phyloP scores from a whole-genome alignment of 2,329 filamentous ascomycete genomes.

The Keithomyces neogunnii region DNA sequence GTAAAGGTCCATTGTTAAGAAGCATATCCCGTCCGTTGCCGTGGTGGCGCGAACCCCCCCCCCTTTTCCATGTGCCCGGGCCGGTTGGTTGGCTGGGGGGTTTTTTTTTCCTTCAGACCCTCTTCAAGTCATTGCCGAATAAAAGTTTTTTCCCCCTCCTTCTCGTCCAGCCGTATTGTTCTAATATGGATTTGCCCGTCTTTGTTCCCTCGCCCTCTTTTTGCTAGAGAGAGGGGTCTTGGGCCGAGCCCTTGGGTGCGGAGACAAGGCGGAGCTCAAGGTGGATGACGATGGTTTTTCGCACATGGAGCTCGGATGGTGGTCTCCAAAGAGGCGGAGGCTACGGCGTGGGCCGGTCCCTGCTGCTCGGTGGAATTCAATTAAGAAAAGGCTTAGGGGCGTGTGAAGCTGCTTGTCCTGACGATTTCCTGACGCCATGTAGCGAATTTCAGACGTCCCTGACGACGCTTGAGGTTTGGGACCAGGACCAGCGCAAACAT shows the following conservation, averaged over 20 bases:
- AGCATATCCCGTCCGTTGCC: not conserved
- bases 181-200: not conserved
- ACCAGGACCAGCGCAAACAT: too few relatives aligned
- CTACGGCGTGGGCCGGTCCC: not conserved
- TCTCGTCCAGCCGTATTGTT: not conserved
- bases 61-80: not conserved
- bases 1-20: not conserved
- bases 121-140: not conserved
- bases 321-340: not conserved
- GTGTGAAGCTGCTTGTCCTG: too few relatives aligned
- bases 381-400: not conserved
- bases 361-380: not conserved
- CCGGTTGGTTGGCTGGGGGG: not conserved
- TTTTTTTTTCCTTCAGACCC: not conserved
- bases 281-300: conserved; percentile 4
- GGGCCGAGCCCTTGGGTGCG: not conserved
- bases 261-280: conserved; percentile 6
- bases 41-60: not conserved
- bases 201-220: not conserved
- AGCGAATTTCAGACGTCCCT: too few relatives aligned
- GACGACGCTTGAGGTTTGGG: too few relatives aligned
- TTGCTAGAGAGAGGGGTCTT: not conserved
- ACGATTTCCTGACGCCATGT: too few relatives aligned
- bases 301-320: conserved; percentile 2
- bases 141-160: not conserved